These are phyloP conservation scores for Grigorovia yakushimaensis DNA, from an alignment of 805 yeast genomes.

Conservation along the genomic window DNA sequence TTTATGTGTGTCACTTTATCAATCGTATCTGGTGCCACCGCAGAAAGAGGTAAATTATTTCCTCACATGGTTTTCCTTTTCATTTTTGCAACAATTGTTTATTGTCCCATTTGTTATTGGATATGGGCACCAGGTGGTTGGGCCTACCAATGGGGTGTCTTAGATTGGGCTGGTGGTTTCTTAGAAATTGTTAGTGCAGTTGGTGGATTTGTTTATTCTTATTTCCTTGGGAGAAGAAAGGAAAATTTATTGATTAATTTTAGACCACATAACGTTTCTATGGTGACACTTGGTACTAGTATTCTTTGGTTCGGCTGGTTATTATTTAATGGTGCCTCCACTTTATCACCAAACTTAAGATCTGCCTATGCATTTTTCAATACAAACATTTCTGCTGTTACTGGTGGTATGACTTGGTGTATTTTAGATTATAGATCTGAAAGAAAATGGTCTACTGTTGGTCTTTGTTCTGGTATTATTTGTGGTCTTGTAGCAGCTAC, in stretches of 20 bases:
- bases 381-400: slow-evolving; percentile 79
- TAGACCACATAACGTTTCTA: slow-evolving; percentile 90
- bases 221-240: slow-evolving; percentile 70
- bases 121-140: slow-evolving; percentile 90
- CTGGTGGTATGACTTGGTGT: slow-evolving; percentile 91
- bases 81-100: slow-evolving; percentile 83
- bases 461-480: slow-evolving; percentile 88
- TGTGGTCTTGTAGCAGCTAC: slow-evolving; percentile 97
- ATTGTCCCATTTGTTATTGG: slow-evolving; percentile 94
- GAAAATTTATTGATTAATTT: slow-evolving; percentile 69
- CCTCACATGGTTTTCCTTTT: slow-evolving; percentile 79
- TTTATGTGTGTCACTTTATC: slow-evolving; percentile 87
- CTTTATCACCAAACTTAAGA: slow-evolving; percentile 69
- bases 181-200: slow-evolving; percentile 90
- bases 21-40: slow-evolving; percentile 84
- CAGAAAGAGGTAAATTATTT: slow-evolving; percentile 83
- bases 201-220: slow-evolving; percentile 80
- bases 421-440: slow-evolving; percentile 80
- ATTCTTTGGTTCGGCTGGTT: slow-evolving; percentile 94
- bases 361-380: slow-evolving; percentile 88
- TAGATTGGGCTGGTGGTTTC: slow-evolving; percentile 97
- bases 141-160: slow-evolving; percentile 86
- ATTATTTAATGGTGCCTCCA: slow-evolving; percentile 88
- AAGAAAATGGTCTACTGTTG: slow-evolving; percentile 88
- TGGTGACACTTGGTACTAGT: slow-evolving; percentile 81